Evolutionary conservation across 371 early-diverging fungal genomes (phyloP), one percentile per base, ranked within the genome.

Genomic region (Lichtheimia ornata): DNA sequence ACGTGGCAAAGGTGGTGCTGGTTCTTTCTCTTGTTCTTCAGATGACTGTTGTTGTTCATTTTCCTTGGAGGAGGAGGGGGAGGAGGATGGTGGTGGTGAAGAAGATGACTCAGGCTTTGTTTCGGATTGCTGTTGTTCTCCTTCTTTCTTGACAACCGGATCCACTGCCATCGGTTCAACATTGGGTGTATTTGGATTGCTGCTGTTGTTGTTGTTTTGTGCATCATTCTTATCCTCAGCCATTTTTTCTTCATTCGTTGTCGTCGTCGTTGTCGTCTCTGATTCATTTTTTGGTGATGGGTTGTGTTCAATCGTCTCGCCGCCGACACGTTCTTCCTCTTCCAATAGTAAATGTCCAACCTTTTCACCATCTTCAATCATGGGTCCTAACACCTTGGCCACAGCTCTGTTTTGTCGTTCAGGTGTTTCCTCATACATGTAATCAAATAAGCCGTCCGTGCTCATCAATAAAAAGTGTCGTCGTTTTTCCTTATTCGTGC

Each of bases 301-400:
- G 20, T 56, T 61, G 60, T 78, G 73, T 40, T 72, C 73, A 41
- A 74, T 73, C 7, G 75, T 75, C 45, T 65, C 52, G 5, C 65
- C 72, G 22, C 69, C 59, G 12, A 47, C 17, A 2, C 57, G 42
- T 17, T 73, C 79, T 50, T 74, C 73, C 44, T 79, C 69, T 15
- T 73, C 73, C n/a, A 79, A n/a, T 43, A 74, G 20, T 25, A 71
- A 63, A 2, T 58, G 60, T 12, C 75, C 82, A 49, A 74, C 62
- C 50, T 81, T 77, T 47, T 77, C 82, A 12, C 78, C 82, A 56
- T 81, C 82, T 62, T 80, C 81, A 64, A 81, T 71, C 74, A 77
- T 74, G 3, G 73, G 74, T 13, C 82, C 82, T 15, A 81, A 56
- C 0, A 62, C 68, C 45, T 74, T 77, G 3, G 79, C 82, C 22